phyloP scores from a whole-genome alignment of 1,284 basidiomycete genomes.

The Cutaneotrichosporon mucoides region DNA sequence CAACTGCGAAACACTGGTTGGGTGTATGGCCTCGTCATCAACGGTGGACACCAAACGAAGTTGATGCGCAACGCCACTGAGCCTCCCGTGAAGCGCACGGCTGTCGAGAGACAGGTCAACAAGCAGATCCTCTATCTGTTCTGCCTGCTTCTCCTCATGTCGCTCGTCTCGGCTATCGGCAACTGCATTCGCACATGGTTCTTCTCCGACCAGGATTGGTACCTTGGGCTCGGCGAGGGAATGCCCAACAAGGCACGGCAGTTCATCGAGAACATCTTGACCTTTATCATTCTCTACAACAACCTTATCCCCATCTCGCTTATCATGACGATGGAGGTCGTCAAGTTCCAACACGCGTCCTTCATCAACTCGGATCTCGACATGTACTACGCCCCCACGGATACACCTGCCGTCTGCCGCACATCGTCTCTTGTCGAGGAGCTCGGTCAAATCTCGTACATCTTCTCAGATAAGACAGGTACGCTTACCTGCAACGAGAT shows the following conservation, averaged over 20 bases:
- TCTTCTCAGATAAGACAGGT: slow-evolving; percentile 98
- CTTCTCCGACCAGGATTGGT: slow-evolving; percentile 77
- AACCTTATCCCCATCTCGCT: slow-evolving; percentile 99
- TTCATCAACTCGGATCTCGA: slow-evolving; percentile 96
- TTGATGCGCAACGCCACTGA: slow-evolving; percentile 93
- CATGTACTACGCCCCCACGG: slow-evolving; percentile 91
- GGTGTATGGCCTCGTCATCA: slow-evolving; percentile 91
- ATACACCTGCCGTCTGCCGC: slow-evolving; percentile 93
- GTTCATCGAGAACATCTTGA: slow-evolving; percentile 90
- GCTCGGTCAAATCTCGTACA: slow-evolving; percentile 90
- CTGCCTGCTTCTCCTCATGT: slow-evolving; percentile 76
- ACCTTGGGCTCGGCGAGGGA: slow-evolving; percentile 55
- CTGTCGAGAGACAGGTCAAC: slow-evolving; percentile 95
- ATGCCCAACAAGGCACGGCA: slow-evolving; percentile 57
- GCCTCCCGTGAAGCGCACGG: slow-evolving; percentile 93
- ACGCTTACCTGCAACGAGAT: slow-evolving; percentile 97
- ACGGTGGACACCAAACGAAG: slow-evolving; percentile 98
- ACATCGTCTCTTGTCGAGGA: slow-evolving; percentile 98
- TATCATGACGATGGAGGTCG: slow-evolving; percentile 99
- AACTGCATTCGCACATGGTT: slow-evolving; percentile 86
- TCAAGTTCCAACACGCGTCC: slow-evolving; percentile 96
- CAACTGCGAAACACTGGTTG: slow-evolving; percentile 96
- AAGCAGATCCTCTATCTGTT: slow-evolving; percentile 96
- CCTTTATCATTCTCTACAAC: slow-evolving; percentile 98
- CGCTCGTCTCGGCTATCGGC: slow-evolving; percentile 87